These are phyloP conservation scores for Inonotus obliquus DNA, from an alignment of 1,284 basidiomycete species.

Conservation along the genomic window DNA sequence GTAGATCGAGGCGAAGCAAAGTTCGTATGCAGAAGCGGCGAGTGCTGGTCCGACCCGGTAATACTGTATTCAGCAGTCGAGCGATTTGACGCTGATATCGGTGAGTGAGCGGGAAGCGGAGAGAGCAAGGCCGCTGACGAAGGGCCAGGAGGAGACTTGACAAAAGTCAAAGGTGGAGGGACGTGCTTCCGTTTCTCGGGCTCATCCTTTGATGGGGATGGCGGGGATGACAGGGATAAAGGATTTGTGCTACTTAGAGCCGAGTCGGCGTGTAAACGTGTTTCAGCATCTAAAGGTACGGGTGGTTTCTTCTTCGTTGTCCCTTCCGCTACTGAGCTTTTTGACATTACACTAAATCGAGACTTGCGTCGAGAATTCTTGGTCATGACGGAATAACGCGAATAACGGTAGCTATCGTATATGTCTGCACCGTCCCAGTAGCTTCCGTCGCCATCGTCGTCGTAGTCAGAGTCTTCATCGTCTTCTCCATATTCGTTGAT, in stretches of 20 bases:
- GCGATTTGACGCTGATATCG: background rate
- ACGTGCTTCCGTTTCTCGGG: slow-evolving; percentile 12
- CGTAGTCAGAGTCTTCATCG: background rate
- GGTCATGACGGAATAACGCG: slow-evolving; percentile 42
- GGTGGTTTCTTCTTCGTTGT: slow-evolving; percentile 3
- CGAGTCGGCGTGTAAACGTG: background rate
- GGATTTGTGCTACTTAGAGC: background rate
- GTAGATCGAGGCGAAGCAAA: slow-evolving; percentile 13
- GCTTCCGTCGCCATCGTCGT: slow-evolving; percentile 39
- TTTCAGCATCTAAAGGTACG: slow-evolving; percentile 2
- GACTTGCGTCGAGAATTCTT: slow-evolving; percentile 19
- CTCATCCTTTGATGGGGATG: background rate
- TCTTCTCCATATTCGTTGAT: slow-evolving; percentile 19
- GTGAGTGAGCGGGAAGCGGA: background rate
- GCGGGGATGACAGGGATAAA: too few relatives aligned
- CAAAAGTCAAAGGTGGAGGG: slow-evolving; percentile 16
- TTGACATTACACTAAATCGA: slow-evolving; percentile 11
- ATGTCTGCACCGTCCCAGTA: slow-evolving; percentile 65
- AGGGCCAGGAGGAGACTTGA: background rate
- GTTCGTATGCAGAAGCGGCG: slow-evolving; percentile 22
- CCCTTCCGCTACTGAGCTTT: background rate
- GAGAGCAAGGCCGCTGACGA: background rate
- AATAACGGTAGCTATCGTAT: slow-evolving; percentile 73
- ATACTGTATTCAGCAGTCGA: background rate
- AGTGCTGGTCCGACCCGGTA: slow-evolving; percentile 9